These are phyloP conservation scores for Aspergillus hortae DNA, from an alignment of 2,329 filamentous ascomycete genomes.

Conservation along the genomic window DNA sequence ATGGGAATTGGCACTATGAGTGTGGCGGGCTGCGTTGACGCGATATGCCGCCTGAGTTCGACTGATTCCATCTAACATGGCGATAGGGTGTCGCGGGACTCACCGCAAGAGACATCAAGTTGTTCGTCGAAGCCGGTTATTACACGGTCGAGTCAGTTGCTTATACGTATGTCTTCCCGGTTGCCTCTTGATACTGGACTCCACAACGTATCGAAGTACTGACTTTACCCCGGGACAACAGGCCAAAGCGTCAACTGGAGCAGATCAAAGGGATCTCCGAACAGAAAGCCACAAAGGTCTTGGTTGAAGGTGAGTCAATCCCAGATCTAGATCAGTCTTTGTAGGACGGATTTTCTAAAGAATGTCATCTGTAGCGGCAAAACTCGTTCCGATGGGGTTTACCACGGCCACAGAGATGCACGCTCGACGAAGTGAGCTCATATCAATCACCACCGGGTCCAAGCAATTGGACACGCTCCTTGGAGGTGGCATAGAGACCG, in stretches of 20 bases:
- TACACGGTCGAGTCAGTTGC: conserved; percentile 95
- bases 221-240: conserved; percentile 22
- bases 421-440: conserved; percentile 89
- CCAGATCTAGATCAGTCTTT: not conserved
- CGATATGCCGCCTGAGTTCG: not conserved
- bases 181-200: not conserved
- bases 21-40: not conserved
- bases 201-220: not conserved
- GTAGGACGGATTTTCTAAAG: conserved; percentile 7
- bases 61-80: conserved; percentile 9
- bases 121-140: conserved; percentile 86
- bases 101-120: conserved; percentile 92
- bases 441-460: conserved; percentile 95
- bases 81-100: conserved; percentile 78
- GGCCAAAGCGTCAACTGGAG: conserved; percentile 71
- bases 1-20: not conserved
- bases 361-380: conserved; percentile 62
- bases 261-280: conserved; percentile 98
- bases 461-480: conserved; percentile 95
- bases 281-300: conserved; percentile 87
- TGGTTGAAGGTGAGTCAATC: conserved; percentile 74
- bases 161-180: conserved; percentile 64
- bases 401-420: conserved; percentile 99
- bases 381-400: conserved; percentile 97
- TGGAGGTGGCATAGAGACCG: conserved; percentile 92